Conservation (phyloP, 768 basidiomycete species). For the Antrodiella citrinella region DNA sequence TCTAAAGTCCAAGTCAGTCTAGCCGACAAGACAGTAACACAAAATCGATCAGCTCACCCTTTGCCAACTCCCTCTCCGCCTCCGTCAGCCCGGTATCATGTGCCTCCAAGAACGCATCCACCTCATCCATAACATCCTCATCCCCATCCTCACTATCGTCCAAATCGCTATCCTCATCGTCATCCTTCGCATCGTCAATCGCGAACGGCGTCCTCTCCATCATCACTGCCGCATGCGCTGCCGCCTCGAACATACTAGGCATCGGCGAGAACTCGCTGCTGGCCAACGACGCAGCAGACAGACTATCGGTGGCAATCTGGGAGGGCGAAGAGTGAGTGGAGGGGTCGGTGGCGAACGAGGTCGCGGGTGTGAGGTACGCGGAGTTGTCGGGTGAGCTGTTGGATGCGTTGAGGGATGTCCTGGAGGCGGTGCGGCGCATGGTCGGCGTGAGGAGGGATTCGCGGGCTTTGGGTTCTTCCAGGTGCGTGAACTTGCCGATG, state of each 20-base stretch:
- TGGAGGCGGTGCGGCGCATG: slow-evolving; percentile 52
- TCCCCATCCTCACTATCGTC: slow-evolving; percentile 44
- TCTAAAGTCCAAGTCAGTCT: slow-evolving; percentile 27
- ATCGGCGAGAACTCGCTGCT: slow-evolving; percentile 39
- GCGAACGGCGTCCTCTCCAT: slow-evolving; percentile 93
- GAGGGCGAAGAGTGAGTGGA: slow-evolving; percentile 31
- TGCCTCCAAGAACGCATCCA: slow-evolving; percentile 91
- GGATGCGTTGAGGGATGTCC: slow-evolving; percentile 35
- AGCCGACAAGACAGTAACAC: not conserved
- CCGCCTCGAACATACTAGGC: slow-evolving; percentile 58
- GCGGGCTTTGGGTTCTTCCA: slow-evolving; percentile 83
- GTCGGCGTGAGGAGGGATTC: slow-evolving; percentile 76
- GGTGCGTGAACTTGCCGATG: slow-evolving; percentile 75
- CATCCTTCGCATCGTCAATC: slow-evolving; percentile 91
- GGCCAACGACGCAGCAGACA: slow-evolving; percentile 14
- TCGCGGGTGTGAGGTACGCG: slow-evolving; percentile 21
- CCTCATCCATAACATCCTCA: slow-evolving; percentile 86
- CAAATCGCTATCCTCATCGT: slow-evolving; percentile 59
- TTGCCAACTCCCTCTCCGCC: slow-evolving; percentile 69
- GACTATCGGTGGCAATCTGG: slow-evolving; percentile 42
- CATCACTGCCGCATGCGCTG: slow-evolving; percentile 63
- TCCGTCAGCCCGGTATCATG: slow-evolving; percentile 82
- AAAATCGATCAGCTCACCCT: slow-evolving; percentile 39
- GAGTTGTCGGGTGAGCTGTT: slow-evolving; percentile 22
- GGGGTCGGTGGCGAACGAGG: not conserved